Conservation (phyloP, 768 basidiomycete species). For the Crepidotus variabilis region DNA sequence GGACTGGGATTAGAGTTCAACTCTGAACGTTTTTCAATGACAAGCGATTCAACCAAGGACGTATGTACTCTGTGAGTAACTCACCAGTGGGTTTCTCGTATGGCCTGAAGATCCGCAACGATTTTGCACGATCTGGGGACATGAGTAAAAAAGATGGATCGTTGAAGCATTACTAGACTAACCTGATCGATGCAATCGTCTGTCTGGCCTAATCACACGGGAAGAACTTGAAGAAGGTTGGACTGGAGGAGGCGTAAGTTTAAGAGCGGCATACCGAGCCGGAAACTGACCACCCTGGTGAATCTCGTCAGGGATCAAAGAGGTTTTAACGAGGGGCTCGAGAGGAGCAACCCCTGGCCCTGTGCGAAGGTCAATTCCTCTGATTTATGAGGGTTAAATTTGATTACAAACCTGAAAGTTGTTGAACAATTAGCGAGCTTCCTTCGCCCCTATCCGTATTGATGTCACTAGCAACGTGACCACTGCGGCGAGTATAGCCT, state of each 20-base stretch:
- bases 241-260: not conserved
- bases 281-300: not conserved
- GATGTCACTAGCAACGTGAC: not conserved
- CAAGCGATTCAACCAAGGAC: too few relatives aligned
- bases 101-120: slow-evolving; percentile 7
- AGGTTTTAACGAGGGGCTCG: not conserved
- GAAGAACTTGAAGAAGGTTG: not conserved
- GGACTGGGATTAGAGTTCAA: not conserved
- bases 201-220: not conserved
- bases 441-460: slow-evolving; percentile 12
- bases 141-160: not conserved
- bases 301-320: not conserved
- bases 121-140: slow-evolving; percentile 1
- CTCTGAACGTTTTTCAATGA: too few relatives aligned
- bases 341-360: slow-evolving; percentile 9
- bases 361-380: not conserved
- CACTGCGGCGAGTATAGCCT: too few relatives aligned
- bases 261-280: not conserved
- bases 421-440: slow-evolving; percentile 5
- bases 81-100: not conserved
- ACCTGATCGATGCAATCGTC: slow-evolving; percentile 4
- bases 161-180: too few relatives aligned
- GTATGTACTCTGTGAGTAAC: too few relatives aligned
- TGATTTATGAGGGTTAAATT: not conserved
- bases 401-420: slow-evolving; percentile 10